Base-by-base conservation (phyloP, 2,329 filamentous ascomycete genomes). In the Aurifilum marmelostoma region DNA sequence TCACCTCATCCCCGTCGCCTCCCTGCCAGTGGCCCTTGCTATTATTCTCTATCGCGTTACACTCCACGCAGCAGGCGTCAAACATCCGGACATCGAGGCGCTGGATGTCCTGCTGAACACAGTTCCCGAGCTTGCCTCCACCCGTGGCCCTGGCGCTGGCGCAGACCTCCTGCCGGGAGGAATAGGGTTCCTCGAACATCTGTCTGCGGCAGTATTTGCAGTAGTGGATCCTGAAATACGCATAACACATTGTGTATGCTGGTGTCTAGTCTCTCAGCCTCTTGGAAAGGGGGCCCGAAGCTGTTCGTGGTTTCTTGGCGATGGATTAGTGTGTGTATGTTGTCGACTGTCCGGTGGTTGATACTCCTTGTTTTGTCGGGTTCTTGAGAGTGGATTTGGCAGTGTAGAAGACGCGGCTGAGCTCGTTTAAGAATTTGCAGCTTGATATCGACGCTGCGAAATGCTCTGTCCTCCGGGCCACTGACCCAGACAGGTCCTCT, bases 1-100 rank as follows among this genome's bases (percentile, higher is more conserved):
- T 43, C 24, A 29, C 41, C 39, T 39, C 59, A 29, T 21, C 24
- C 37, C 18, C 41, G 16, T 7, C 43, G 43, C 21, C 43, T 47
- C 43, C 43, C 21, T 16, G 16, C 21, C 6, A 21, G 43, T n/a
- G 43, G 43, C 18, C 43, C 43, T 11, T 18, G 43, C 21, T n/a
- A 8, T 21, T 21, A 21, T 54, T 21, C 9, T 29, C 12, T 37
- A 3, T 16, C 24, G 43, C 16, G 29, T 37, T 52, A 24, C 54
- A 67, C 43, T 62, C 56, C 18, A 34, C 58, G 14, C 68, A 67
- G 65, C 68, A 70, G 37, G 34, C 65, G 61, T 65, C 54, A 41
- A 60, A 16, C 6, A 32, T 3, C 61, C 37, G 27, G 43, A 52
- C 60, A 34, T 69, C 43, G 54, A 56, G 11, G 41, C n/a, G 43